Evolutionary conservation across 2,329 filamentous ascomycete species (phyloP).

Genomic region (Monilinia fructigena): DNA sequence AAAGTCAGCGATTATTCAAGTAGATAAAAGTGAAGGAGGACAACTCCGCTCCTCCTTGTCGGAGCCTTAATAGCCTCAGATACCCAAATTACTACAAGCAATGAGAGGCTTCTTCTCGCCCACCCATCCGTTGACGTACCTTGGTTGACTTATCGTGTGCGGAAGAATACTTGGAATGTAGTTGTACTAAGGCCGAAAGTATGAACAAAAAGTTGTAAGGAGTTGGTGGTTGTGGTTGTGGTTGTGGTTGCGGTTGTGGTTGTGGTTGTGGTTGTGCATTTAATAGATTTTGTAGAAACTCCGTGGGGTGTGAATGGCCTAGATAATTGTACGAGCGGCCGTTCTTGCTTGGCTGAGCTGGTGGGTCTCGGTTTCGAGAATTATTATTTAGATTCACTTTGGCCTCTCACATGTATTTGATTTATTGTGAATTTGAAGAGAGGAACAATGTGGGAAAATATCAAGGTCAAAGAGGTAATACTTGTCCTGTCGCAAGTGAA

Average conservation of each 20-base stretch:
- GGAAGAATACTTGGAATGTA: not conserved
- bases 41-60: conserved; percentile 1
- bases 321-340: conserved; percentile 1
- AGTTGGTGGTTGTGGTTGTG: not conserved
- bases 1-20: conserved; percentile 13
- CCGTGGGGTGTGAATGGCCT: conserved; percentile 20
- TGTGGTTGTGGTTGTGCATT: not conserved
- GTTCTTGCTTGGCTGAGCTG: conserved; percentile 2
- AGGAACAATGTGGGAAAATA: not conserved
- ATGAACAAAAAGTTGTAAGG: not conserved
- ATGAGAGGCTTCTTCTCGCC: not conserved
- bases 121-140: not conserved
- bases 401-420: not conserved
- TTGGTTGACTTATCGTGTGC: not conserved
- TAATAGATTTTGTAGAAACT: conserved; percentile 18
- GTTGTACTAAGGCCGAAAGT: not conserved
- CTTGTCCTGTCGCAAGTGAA: not conserved
- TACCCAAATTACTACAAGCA: not conserved
- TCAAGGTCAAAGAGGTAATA: not conserved
- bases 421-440: too few species aligned
- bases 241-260: not conserved
- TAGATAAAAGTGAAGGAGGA: not conserved
- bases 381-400: not conserved
- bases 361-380: conserved; percentile 3
- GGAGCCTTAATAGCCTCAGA: not conserved